Percentiles rank a stretch among this genome's conserved stretches.
Evolutionary conservation across 1,284 basidiomycete species (phyloP).

Genomic region (Marasmius fiardii): DNA sequence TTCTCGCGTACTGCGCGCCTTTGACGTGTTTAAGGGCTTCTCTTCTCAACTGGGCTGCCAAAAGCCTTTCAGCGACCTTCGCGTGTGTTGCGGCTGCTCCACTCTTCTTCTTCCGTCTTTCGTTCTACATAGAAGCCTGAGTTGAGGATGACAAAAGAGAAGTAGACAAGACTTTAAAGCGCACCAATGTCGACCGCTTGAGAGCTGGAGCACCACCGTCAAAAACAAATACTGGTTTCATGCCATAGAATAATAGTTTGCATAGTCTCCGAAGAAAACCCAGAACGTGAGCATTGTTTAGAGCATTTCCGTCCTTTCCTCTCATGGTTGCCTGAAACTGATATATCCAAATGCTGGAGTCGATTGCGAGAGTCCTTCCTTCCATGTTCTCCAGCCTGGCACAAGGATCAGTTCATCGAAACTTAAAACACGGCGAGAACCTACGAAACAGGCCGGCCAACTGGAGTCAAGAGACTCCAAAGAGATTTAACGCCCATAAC

Average conservation of each 20-base stretch:
- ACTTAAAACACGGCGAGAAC: slow-evolving; percentile 22
- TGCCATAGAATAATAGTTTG: slow-evolving; percentile 95
- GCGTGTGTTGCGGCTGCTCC: slow-evolving; percentile 84
- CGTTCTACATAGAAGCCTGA: slow-evolving; percentile 48
- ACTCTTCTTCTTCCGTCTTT: slow-evolving; percentile 83
- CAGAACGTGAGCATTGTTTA: slow-evolving; percentile 93
- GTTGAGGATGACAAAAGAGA: not conserved
- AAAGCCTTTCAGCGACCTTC: slow-evolving; percentile 85
- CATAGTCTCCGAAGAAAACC: slow-evolving; percentile 92
- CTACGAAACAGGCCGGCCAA: slow-evolving; percentile 86
- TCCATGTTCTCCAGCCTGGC: slow-evolving; percentile 86
- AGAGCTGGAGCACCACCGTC: slow-evolving; percentile 91
- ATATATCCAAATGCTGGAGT: slow-evolving; percentile 99
- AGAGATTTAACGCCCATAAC: slow-evolving; percentile 95
- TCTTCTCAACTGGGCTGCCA: slow-evolving; percentile 91
- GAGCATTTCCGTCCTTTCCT: slow-evolving; percentile 88
- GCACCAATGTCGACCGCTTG: slow-evolving; percentile 84
- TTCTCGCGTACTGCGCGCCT: slow-evolving; percentile 31
- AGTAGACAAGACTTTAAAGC: slow-evolving; percentile 22
- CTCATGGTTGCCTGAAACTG: slow-evolving; percentile 99
- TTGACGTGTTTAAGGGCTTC: slow-evolving; percentile 82
- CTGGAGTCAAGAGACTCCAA: slow-evolving; percentile 89
- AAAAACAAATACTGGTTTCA: slow-evolving; percentile 97
- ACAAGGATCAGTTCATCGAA: slow-evolving; percentile 10
- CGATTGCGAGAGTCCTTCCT: slow-evolving; percentile 90